Evolutionary conservation across 495 filamentous ascomycete genomes (phyloP), one percentile per base, ranked within the genome.

Genomic region (Aspergillus diversus): DNA sequence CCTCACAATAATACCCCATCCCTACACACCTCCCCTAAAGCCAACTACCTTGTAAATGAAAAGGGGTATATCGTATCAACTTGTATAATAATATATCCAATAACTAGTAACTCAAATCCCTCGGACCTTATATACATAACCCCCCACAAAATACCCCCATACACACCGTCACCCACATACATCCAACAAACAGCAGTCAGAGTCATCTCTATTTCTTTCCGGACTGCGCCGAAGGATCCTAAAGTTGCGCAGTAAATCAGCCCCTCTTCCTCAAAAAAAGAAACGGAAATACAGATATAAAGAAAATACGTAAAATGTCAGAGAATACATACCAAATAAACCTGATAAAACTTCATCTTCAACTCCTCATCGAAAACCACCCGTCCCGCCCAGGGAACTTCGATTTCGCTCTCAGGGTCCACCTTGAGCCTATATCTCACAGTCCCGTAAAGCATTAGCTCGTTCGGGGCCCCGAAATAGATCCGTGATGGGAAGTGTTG

Each of bases 301-400:
- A 32, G 15, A 37, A 13, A 16, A 50, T 16, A 27, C 70, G 65
- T 66, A 53, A 79, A 52, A 11, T 5, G 33, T 16, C 4, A 31
- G 50, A 49, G 46, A 67, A 56, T 17, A 78, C 81, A 65, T 56
- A 87, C 86, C 73, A 89, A 71, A 73, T 87, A 89, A 61, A 89
- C 86, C 73, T 88, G 85, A 78, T 89, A 89, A 66, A 84, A 85
- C 61, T 71, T 75, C 84, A 88, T 84, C 75, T 80, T 85, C 64
- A 83, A 73, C 39, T 55, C 73, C 27, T 74, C 76, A 66, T 67
- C 78, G 73, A 89, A 77, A 15, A 80, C 76, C 52, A 81, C 85
- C 57, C 81, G 69, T 34, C 80, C 86, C 49, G 83, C 82, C 86
- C 86, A 89, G 4, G 73, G 74, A 34, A 81, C 68, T 64, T 79